phyloP scores from a whole-genome alignment of 1,139 yeast genomes.

The Suhomyces chickasaworum region DNA sequence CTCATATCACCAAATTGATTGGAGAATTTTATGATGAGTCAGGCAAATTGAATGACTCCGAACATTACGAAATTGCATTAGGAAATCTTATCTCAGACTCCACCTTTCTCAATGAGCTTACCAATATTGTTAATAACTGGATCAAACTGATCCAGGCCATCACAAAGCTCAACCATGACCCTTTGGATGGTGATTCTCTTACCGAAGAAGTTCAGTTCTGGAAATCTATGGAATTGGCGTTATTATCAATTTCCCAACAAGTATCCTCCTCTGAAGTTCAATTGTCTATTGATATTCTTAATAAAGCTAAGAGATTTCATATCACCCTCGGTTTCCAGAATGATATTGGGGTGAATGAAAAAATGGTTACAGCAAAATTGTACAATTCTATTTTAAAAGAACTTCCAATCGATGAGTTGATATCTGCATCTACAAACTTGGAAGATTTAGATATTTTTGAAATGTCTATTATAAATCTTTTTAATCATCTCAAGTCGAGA shows the following conservation, averaged over 20 bases:
- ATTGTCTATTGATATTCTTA: conserved; percentile 62
- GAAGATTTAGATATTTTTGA: conserved; percentile 47
- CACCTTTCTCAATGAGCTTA: conserved; percentile 62
- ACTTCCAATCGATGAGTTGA: conserved; percentile 65
- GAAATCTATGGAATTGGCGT: conserved; percentile 69
- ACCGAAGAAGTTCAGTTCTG: conserved; percentile 78
- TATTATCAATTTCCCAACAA: conserved; percentile 60
- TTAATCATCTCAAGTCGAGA: conserved; percentile 60
- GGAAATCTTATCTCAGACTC: conserved; percentile 43
- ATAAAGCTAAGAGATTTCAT: conserved; percentile 76
- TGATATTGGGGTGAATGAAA: conserved; percentile 69
- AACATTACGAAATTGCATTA: conserved; percentile 21
- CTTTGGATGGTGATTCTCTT: conserved; percentile 58
- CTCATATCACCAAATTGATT: conserved; percentile 42
- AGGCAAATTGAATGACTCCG: conserved; percentile 22
- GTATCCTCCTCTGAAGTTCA: conserved; percentile 55
- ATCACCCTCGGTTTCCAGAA: conserved; percentile 72
- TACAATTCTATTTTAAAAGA: conserved; percentile 69
- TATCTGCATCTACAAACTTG: conserved; percentile 32
- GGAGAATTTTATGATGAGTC: conserved; percentile 20
- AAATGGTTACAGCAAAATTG: conserved; percentile 51
- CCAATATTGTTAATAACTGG: conserved; percentile 73
- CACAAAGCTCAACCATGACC: conserved; percentile 53
- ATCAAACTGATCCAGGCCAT: conserved; percentile 61
- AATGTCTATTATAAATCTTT: conserved; percentile 49